Evolutionary conservation across 2,329 filamentous ascomycete species (phyloP).

Genomic region (Thielaviopsis punctulata): DNA sequence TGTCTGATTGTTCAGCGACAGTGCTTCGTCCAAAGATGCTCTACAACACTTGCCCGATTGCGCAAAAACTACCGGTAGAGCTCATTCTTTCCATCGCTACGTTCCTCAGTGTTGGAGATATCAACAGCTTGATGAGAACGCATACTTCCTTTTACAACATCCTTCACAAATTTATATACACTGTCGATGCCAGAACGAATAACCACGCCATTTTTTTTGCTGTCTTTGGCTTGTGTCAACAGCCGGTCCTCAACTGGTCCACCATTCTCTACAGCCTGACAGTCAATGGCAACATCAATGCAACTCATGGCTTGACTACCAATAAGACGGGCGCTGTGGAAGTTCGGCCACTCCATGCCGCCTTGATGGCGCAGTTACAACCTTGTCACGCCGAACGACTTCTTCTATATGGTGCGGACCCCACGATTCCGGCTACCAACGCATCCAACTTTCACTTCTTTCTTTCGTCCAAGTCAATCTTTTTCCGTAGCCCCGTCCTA

Average conservation of each 20-base stretch:
- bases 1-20: too few species aligned
- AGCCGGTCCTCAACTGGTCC: neutral
- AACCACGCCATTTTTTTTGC: constrained; percentile 4
- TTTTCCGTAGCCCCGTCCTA: neutral
- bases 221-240: neutral
- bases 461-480: neutral
- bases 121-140: neutral
- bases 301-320: neutral
- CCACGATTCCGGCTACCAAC: neutral
- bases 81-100: constrained; percentile 1
- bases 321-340: neutral
- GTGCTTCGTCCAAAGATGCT: neutral
- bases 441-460: neutral
- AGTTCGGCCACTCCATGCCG: constrained; percentile 6
- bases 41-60: neutral
- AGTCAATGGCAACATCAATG: constrained; percentile 3
- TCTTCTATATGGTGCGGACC: neutral
- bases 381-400: constrained; percentile 3
- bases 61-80: constrained; percentile 1
- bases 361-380: neutral
- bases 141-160: neutral
- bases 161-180: constrained; percentile 2
- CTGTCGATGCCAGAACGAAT: neutral
- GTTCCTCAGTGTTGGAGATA: constrained; percentile 1
- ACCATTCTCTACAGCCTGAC: constrained; percentile 3